Evolutionary conservation across 441 rosid species (phyloP).

Genomic region (Macaranga tanarius): DNA sequence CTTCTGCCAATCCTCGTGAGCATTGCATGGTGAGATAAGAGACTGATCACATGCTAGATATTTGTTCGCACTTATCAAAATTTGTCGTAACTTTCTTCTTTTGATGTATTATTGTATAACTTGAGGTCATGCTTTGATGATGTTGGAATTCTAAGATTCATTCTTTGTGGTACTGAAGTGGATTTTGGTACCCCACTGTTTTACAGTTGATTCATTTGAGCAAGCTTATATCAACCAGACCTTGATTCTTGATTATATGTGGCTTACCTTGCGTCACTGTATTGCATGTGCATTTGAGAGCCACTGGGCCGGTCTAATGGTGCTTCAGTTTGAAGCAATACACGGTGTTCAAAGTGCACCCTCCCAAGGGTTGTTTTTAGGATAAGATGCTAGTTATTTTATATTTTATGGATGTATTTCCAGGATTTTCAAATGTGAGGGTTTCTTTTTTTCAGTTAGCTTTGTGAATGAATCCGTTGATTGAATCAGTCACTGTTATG

Average conservation of each 20-base stretch:
- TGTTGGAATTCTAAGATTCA: not conserved
- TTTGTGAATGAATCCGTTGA: constrained; percentile 6
- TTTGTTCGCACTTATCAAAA: not conserved
- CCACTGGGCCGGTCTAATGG: not conserved
- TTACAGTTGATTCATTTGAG: not conserved
- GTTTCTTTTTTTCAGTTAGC: not conserved
- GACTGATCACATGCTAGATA: constrained; percentile 8
- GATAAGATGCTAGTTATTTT: not conserved
- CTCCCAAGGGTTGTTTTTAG: constrained; percentile 1
- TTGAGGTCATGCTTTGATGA: not conserved
- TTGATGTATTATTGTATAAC: not conserved
- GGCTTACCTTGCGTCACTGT: not conserved
- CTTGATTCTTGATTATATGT: not conserved
- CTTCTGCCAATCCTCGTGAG: constrained; percentile 90
- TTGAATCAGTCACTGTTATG: constrained; percentile 21
- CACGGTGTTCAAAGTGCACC: not conserved
- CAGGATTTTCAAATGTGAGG: not conserved
- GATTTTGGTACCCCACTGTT: not conserved
- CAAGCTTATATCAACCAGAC: not conserved
- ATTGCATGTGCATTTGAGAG: not conserved
- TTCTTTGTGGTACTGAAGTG: not conserved
- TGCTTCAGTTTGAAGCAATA: not conserved
- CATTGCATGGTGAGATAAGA: constrained; percentile 81
- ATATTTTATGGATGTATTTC: not conserved
- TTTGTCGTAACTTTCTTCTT: not conserved